phyloP scores from a whole-genome alignment of 257 asterid genomes.

The Solanum ossicruentum region DNA sequence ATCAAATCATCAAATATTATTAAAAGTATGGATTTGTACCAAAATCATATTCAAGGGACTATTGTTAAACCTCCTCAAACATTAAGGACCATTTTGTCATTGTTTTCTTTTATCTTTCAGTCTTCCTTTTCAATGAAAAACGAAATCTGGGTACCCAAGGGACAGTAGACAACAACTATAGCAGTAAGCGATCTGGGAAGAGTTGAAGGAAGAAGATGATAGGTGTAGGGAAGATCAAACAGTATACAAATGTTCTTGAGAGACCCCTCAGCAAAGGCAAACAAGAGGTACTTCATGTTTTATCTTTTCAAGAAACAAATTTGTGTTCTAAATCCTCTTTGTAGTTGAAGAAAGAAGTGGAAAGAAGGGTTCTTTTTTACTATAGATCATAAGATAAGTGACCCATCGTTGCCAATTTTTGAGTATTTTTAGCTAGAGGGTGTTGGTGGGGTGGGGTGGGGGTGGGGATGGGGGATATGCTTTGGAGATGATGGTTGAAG shows the following conservation, averaged over 20 bases:
- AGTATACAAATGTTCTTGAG: conserved; percentile 69
- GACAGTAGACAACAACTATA: not conserved
- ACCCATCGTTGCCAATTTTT: not conserved
- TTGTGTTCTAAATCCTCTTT: not conserved
- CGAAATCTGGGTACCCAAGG: not conserved
- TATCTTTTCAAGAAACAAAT: not conserved
- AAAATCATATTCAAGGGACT: not conserved
- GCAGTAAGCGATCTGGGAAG: not conserved
- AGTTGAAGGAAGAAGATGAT: conserved; percentile 28
- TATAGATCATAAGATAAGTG: not conserved
- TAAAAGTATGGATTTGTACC: not conserved
- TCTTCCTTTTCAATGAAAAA: not conserved
- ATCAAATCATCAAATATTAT: no score
- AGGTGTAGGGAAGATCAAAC: conserved; percentile 83
- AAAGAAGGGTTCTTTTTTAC: not conserved
- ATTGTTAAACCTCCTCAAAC: not conserved
- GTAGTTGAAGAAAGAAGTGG: not conserved
- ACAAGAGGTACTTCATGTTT: conserved; percentile 59
- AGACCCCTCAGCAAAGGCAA: conserved; percentile 90
- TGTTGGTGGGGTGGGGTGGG: not conserved
- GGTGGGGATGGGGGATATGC: not conserved
- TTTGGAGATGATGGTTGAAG: not conserved
- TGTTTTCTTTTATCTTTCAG: not conserved
- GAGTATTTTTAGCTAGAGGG: not conserved
- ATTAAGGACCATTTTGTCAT: not conserved